phyloP scores from a whole-genome alignment of 257 asterid genomes.

The Henckelia pumila region DNA sequence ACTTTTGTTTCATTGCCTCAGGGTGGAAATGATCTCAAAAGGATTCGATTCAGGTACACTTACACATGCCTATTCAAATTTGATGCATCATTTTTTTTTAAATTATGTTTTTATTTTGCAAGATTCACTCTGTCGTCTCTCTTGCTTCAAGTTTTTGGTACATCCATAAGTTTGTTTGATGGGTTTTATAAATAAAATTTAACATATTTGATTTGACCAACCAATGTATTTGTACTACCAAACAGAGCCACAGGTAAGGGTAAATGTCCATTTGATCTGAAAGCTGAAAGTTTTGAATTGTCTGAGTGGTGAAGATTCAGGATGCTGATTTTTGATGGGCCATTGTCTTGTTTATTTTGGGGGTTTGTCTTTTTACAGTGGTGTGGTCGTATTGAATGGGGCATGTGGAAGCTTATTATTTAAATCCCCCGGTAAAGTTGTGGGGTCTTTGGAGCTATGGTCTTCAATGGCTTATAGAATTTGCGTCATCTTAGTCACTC shows the following conservation, averaged over 20 bases:
- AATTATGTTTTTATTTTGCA: too few relatives aligned
- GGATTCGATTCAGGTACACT: conserved; percentile 82
- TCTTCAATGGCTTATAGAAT: conserved; percentile 35
- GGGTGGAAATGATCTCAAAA: conserved; percentile 89
- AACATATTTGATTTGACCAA: not conserved
- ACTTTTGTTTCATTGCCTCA: conserved; percentile 77
- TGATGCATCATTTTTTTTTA: too few relatives aligned
- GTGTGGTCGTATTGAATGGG: conserved; percentile 48
- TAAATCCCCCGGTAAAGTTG: conserved; percentile 37
- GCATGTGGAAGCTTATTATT: conserved; percentile 62
- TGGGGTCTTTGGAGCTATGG: conserved; percentile 47
- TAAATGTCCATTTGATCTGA: conserved; percentile 30
- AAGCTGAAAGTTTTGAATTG: conserved; percentile 44
- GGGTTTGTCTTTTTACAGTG: conserved; percentile 25
- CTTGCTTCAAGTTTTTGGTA: too few relatives aligned
- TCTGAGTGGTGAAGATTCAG: conserved; percentile 35
- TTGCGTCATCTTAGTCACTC: conserved; percentile 36
- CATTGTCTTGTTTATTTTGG: conserved; percentile 35
- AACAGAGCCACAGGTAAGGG: conserved; percentile 18
- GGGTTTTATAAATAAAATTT: too few relatives aligned
- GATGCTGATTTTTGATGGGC: conserved; percentile 35
- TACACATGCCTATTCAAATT: too few relatives aligned
- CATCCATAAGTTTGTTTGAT: too few relatives aligned
- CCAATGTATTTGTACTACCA: conserved; percentile 25
- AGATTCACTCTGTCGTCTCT: too few relatives aligned